Conservation (phyloP, 2,329 filamentous ascomycete species). For the Xylaria digitata region DNA sequence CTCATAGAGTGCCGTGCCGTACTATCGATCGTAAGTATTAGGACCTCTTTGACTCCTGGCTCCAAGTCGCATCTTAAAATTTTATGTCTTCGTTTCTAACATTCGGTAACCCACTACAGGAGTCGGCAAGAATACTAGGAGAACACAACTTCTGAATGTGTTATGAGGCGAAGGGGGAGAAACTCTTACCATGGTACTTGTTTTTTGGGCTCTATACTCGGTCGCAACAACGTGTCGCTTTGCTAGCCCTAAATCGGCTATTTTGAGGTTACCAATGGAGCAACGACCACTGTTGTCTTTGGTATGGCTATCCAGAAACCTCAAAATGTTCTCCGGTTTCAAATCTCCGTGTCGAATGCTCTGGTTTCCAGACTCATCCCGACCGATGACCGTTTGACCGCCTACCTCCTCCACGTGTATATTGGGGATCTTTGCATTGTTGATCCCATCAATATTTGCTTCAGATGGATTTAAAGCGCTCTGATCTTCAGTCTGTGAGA, state of each 20-base stretch:
- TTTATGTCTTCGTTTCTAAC: background rate
- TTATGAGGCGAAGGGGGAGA: no score
- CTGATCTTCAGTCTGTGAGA: background rate
- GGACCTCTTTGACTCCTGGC: background rate
- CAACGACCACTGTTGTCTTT: background rate
- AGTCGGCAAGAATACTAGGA: no score
- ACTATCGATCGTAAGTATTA: background rate
- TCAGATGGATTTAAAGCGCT: no score
- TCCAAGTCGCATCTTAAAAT: background rate
- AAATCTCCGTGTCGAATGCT: constrained; percentile 12
- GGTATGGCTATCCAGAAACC: background rate
- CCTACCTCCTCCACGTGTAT: background rate
- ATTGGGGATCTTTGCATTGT: background rate
- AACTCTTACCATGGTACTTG: background rate
- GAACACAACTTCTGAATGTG: no score
- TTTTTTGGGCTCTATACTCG: background rate
- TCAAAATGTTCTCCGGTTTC: constrained; percentile 18
- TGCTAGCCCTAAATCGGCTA: constrained; percentile 3
- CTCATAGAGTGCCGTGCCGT: constrained; percentile 2
- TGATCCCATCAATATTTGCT: background rate
- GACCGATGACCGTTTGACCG: background rate
- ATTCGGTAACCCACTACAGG: background rate
- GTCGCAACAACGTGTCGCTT: constrained; percentile 1
- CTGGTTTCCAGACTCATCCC: background rate
- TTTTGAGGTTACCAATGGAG: background rate